phyloP scores from a whole-genome alignment of 1,284 basidiomycete genomes.

The Cutaneotrichosporon sp. region DNA sequence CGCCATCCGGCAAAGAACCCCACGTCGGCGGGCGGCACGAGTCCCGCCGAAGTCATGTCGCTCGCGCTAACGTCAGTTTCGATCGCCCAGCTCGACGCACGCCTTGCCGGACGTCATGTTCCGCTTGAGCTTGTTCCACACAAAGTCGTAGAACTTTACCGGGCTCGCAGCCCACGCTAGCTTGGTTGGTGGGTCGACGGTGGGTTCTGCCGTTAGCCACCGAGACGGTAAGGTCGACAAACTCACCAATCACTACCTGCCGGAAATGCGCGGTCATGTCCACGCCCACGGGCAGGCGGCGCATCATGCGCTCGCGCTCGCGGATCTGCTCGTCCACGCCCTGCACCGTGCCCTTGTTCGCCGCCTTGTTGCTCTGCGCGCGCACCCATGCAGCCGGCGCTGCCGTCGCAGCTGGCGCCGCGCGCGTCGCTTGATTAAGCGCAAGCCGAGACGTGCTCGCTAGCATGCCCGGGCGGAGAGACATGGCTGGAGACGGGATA shows the following conservation, averaged over 20 bases:
- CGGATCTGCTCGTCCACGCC: slow-evolving; percentile 7
- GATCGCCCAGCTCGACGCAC: background rate
- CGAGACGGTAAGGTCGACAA: background rate
- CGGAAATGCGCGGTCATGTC: slow-evolving; percentile 1
- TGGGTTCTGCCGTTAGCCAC: slow-evolving; percentile 10
- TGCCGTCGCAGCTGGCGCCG: background rate
- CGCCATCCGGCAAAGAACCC: background rate
- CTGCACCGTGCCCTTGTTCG: slow-evolving; percentile 9
- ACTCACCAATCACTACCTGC: slow-evolving; percentile 10
- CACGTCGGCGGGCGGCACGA: background rate
- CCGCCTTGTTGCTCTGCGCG: background rate
- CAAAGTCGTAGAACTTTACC: too few relatives aligned
- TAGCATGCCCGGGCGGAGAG: slow-evolving; percentile 13
- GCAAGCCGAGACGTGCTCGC: slow-evolving; percentile 12
- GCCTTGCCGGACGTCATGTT: background rate
- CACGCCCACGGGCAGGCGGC: slow-evolving; percentile 5
- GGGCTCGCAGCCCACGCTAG: too few relatives aligned
- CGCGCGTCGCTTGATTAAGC: background rate
- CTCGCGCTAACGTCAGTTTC: background rate
- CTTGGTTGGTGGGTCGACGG: slow-evolving; percentile 8
- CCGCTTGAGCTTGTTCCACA: slow-evolving; percentile 1
- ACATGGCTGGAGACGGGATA: slow-evolving; percentile 6
- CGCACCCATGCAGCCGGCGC: background rate
- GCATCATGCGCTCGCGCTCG: slow-evolving; percentile 9
- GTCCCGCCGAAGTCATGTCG: background rate